A percentile compares a stretch with the other conserved stretches of the same genome.
Evolutionary conservation across 306 rosid species (phyloP).

Genomic region (Alnus rubra): DNA sequence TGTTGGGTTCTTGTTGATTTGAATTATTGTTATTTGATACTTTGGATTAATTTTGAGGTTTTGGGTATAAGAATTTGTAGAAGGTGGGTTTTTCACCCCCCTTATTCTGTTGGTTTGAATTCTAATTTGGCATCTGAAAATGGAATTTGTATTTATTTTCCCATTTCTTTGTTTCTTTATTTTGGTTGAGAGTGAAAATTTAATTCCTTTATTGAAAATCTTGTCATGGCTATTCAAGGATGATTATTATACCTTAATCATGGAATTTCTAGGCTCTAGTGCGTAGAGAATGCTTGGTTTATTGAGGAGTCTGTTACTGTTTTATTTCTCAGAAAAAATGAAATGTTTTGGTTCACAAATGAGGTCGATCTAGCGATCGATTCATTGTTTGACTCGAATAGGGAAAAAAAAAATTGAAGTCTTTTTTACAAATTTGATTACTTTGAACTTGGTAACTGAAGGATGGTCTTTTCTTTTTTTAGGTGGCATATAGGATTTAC

Average conservation of each 20-base stretch:
- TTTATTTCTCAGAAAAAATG: not conserved
- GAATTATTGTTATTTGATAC: not conserved
- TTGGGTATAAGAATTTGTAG: not conserved
- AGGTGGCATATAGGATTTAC: not conserved
- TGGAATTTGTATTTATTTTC: not conserved
- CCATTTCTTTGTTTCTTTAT: not conserved
- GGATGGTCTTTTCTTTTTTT: not conserved
- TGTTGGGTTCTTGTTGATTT: not conserved
- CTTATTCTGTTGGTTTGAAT: conserved; percentile 8
- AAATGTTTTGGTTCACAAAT: not conserved
- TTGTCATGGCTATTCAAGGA: not conserved
- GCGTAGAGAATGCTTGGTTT: not conserved
- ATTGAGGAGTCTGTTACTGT: not conserved
- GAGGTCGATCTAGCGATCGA: conserved; percentile 8
- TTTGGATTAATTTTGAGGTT: not conserved
- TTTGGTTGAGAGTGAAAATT: not conserved
- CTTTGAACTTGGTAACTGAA: conserved; percentile 4
- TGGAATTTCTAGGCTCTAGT: not conserved
- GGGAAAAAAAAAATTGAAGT: no score
- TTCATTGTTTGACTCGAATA: no score
- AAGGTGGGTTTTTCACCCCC: not conserved
- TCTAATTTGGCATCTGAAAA: conserved; percentile 30
- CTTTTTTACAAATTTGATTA: conserved; percentile 14
- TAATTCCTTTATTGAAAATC: not conserved
- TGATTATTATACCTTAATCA: not conserved